Percentiles rank a stretch among this genome's conserved stretches.
Evolutionary conservation across 306 rosid species (phyloP).

Genomic region (Ziziphus jujuba): DNA sequence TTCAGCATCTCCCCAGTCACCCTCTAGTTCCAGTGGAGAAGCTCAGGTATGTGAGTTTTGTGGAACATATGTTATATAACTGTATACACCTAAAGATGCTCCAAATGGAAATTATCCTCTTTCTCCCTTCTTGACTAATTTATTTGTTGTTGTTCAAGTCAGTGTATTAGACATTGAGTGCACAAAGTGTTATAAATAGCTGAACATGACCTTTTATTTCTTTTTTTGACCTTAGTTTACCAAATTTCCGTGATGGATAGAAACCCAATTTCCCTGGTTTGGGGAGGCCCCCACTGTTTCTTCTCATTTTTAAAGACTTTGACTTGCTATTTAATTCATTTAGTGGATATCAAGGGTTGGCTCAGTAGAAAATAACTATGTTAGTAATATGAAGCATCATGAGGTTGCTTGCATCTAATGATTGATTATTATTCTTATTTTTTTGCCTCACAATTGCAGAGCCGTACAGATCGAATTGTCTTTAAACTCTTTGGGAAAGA

Average conservation of each 20-base stretch:
- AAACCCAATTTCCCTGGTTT: no score
- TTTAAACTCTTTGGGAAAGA: conserved; percentile 93
- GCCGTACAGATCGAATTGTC: conserved; percentile 87
- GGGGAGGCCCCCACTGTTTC: background rate
- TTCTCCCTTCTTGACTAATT: background rate
- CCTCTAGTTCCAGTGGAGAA: conserved; percentile 91
- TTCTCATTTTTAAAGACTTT: background rate
- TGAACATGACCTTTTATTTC: no score
- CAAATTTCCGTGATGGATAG: no score
- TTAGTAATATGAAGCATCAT: conserved; percentile 13
- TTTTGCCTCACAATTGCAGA: conserved; percentile 37
- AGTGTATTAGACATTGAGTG: no score
- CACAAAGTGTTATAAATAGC: no score
- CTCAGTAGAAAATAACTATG: conserved; percentile 5
- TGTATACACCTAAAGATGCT: background rate
- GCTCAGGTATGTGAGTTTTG: conserved; percentile 61
- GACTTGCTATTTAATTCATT: background rate
- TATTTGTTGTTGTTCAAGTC: conserved; percentile 1
- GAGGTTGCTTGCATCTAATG: conserved; percentile 22
- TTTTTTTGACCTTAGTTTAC: no score
- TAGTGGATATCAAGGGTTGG: background rate
- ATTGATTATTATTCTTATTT: conserved; percentile 10
- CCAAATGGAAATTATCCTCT: background rate
- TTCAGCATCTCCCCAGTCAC: conserved; percentile 91
- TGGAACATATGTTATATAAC: conserved; percentile 4